phyloP scores from a whole-genome alignment of 140 eudicot species.

The Ambrosia hybrid region DNA sequence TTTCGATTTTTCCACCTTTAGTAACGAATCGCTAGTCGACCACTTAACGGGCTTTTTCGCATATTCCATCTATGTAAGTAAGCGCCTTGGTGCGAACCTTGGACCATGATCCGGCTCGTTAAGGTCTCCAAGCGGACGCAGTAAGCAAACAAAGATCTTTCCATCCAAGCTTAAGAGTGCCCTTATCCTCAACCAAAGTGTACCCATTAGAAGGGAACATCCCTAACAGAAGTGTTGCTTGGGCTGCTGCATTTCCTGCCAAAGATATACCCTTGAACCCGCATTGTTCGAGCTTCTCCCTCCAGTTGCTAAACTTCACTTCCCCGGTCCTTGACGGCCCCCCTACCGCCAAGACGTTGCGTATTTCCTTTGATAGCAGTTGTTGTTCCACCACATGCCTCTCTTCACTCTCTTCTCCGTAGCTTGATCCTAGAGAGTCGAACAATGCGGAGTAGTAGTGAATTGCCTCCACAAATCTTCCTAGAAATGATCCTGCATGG shows the following conservation, averaged over 20 bases:
- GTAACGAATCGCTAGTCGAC: neutral
- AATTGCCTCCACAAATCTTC: conserved; percentile 94
- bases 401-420: conserved; percentile 94
- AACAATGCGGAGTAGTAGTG: conserved; percentile 96
- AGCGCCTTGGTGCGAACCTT: neutral
- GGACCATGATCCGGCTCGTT: neutral
- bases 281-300: conserved; percentile 78
- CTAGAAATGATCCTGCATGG: conserved; percentile 83
- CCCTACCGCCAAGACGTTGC: conserved; percentile 71
- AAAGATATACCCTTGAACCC: conserved; percentile 84
- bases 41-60: neutral
- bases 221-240: conserved; percentile 87
- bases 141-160: conserved; percentile 93
- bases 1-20: neutral
- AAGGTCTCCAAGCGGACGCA: conserved; percentile 97
- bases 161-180: conserved; percentile 95
- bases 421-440: conserved; percentile 90
- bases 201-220: conserved; percentile 97
- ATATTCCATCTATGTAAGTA: neutral
- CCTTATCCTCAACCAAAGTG: conserved; percentile 90
- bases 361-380: conserved; percentile 69
- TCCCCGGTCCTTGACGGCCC: conserved; percentile 83
- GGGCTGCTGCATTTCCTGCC: conserved; percentile 97
- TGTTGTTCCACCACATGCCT: conserved; percentile 95
- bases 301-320: conserved; percentile 77